Percentiles rank a stretch among this genome's conserved stretches.
These are phyloP conservation scores for Conticribra weissflogii DNA, from an alignment of 108 stramenopile species.

Conservation along the genomic window DNA sequence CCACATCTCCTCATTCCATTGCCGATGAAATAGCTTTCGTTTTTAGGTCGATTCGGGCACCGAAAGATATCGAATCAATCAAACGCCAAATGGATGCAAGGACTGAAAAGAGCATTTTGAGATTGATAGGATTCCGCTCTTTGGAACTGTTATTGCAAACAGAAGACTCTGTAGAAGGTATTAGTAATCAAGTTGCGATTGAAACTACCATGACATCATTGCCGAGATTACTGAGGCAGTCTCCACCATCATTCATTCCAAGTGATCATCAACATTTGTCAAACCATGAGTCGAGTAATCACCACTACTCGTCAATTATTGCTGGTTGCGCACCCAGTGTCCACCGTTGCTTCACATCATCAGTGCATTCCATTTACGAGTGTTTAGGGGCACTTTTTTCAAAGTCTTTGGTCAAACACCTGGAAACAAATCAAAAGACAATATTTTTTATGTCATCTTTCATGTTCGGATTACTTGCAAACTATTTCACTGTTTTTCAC, in stretches of 20 bases:
- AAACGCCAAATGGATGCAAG: constrained; percentile 32
- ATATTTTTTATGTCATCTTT: background rate
- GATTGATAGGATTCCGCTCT: constrained; percentile 51
- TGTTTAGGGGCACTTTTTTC: constrained; percentile 20
- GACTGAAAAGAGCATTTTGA: constrained; percentile 54
- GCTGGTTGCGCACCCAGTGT: constrained; percentile 28
- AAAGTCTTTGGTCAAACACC: background rate
- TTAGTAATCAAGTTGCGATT: constrained; percentile 30
- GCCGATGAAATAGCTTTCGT: constrained; percentile 32
- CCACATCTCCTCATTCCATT: constrained; percentile 1
- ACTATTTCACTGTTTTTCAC: constrained; percentile 13
- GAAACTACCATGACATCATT: constrained; percentile 54
- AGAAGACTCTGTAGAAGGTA: constrained; percentile 20
- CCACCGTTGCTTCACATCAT: constrained; percentile 20
- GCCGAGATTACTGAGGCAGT: constrained; percentile 53
- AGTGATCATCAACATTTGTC: background rate
- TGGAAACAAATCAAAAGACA: background rate
- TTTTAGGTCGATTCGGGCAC: constrained; percentile 32
- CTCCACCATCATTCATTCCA: background rate
- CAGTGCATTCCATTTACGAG: constrained; percentile 11
- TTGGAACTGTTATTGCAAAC: constrained; percentile 29
- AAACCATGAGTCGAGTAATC: constrained; percentile 9
- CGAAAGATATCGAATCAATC: constrained; percentile 45
- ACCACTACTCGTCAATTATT: constrained; percentile 11
- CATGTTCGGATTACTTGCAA: constrained; percentile 19